Percentiles rank a stretch among this genome's conserved stretches.
Conservation (phyloP, 2,329 filamentous ascomycete species). For the Talaromyces funiculosus region DNA sequence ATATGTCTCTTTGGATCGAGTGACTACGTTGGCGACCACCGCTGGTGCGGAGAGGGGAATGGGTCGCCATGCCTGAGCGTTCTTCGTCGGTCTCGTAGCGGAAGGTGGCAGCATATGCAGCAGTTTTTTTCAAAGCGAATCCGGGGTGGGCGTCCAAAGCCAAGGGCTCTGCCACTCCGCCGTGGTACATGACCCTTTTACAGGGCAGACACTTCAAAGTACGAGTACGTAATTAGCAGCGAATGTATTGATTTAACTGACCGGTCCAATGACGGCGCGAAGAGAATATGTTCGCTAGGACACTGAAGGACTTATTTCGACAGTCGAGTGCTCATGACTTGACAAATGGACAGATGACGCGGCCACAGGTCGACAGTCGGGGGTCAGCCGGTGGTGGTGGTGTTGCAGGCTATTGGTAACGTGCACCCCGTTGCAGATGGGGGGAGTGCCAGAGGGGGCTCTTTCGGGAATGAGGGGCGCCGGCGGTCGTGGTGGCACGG, state of each 20-base stretch:
- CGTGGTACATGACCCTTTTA: conserved; percentile 27
- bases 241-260: background rate
- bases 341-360: background rate
- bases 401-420: conserved; percentile 4
- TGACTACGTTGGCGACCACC: conserved; percentile 28
- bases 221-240: background rate
- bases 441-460: conserved; percentile 4
- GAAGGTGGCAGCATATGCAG: conserved; percentile 36
- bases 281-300: background rate
- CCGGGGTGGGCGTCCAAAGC: conserved; percentile 28
- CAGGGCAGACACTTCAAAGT: background rate
- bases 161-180: conserved; percentile 28
- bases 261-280: background rate
- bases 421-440: conserved; percentile 3
- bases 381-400: background rate
- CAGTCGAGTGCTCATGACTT: conserved; percentile 8
- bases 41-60: conserved; percentile 23
- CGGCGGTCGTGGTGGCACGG: conserved; percentile 2
- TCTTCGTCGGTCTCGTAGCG: conserved; percentile 27
- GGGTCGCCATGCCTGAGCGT: conserved; percentile 26
- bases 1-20: conserved; percentile 21
- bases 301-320: background rate
- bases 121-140: conserved; percentile 30
- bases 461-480: conserved; percentile 8
- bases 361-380: background rate